Percentiles rank a stretch among this genome's conserved stretches.
Conservation (phyloP, 169 alveolate genomes). For the Cytauxzoon felis region DNA sequence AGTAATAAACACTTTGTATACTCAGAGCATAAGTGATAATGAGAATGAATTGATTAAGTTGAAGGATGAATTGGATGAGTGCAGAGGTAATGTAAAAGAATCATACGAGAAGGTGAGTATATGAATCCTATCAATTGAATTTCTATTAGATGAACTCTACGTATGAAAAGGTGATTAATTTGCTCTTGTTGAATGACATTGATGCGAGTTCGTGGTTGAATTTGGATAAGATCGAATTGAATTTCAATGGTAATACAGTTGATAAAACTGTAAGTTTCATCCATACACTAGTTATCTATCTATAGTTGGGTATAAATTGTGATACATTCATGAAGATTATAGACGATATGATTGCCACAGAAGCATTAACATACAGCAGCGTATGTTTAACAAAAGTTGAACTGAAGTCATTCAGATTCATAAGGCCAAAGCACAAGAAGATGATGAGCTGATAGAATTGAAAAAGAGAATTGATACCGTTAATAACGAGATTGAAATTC, state of each 20-base stretch:
- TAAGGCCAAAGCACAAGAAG: neutral
- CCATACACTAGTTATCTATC: neutral
- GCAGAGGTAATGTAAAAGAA: too few species aligned
- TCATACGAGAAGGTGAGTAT: too few species aligned
- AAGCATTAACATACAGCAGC: neutral
- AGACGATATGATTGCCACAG: neutral
- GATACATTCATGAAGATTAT: neutral
- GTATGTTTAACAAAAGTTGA: neutral
- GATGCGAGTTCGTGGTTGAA: slow-evolving; percentile 1
- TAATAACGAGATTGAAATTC: too few species aligned
- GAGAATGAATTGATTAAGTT: too few species aligned
- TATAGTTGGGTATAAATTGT: neutral
- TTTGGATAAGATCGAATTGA: neutral
- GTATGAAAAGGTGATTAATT: neutral
- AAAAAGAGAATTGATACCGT: too few species aligned
- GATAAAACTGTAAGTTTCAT: neutral
- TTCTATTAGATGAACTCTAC: neutral
- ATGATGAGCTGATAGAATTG: slow-evolving; percentile 2
- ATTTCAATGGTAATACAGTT: neutral
- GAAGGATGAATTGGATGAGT: too few species aligned
- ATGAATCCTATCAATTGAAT: neutral
- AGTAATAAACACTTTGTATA: too few species aligned
- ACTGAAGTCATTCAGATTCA: neutral
- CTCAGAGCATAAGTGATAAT: too few species aligned
- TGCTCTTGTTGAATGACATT: slow-evolving; percentile 2